Evolutionary conservation across 2,329 filamentous ascomycete species (phyloP), one percentile per base, ranked within the genome.

Genomic region (Pseudogymnoascus sp.): DNA sequence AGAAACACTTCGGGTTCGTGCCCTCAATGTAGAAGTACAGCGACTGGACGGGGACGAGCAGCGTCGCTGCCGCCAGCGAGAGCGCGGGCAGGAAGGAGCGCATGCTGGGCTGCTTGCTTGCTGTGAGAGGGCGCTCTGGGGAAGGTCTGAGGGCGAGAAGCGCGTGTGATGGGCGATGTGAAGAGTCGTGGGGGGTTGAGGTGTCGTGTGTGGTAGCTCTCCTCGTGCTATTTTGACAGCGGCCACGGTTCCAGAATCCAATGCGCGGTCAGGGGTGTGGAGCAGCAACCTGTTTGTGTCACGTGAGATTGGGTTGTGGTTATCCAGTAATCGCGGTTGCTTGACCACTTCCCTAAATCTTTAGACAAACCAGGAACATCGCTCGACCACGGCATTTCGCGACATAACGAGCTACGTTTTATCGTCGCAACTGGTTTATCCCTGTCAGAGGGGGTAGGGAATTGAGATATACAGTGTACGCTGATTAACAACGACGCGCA

Each of bases 1-100:
- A 96, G 86, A 99, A 99, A 79, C 95, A 99, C 80, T 96, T 97
- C 69, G 91, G 89, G 68, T 85, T 80, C 60, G 84, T 84, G 72
- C 89, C 90, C 75, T 98, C 92, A 76, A 98, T 88, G 81, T 90
- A 98, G 83, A 99, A 96, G 86, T 96, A 93, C 64, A 99, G 84
- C 63, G 93, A 92, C 74, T 92, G 89, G 66, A 89, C 86, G 65
- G 87, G 86, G 37, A 82, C 73, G 56, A 83, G 69, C 40, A 83
- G 78, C 19, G 56, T 60, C 22, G 56, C 56, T 63, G 82, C 78
- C 76, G 79, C 78, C 76, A 93, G 80, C 66, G 88, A 81, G 72
- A 91, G 81, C 68, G 91, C 77, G 65, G 89, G 78, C 66, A 90
- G 79, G 72, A 89, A 76, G 65, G 79, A 73, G 75, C 81, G 84